Evolutionary conservation across 495 filamentous ascomycete species (phyloP).

Genomic region (Aspergillus funiculosus): DNA sequence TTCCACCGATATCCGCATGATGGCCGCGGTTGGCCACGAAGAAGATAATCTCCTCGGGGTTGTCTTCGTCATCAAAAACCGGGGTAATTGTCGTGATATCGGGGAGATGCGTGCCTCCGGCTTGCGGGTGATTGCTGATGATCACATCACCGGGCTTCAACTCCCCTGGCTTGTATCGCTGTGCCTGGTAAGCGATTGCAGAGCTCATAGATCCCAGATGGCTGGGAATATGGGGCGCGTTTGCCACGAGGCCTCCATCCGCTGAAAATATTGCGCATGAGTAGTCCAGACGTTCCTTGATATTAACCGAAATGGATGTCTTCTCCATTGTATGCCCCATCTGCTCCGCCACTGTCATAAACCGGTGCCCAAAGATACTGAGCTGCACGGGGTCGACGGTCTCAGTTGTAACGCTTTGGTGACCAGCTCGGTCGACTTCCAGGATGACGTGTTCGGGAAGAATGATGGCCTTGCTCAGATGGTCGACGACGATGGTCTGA

Average conservation of each 20-base stretch:
- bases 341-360: slow-evolving; percentile 94
- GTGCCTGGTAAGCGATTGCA: slow-evolving; percentile 75
- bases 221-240: slow-evolving; percentile 83
- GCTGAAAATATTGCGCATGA: slow-evolving; percentile 85
- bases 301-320: slow-evolving; percentile 87
- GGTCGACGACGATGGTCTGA: slow-evolving; percentile 87
- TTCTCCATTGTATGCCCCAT: slow-evolving; percentile 89
- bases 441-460: slow-evolving; percentile 67
- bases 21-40: slow-evolving; percentile 80
- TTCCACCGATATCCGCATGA: slow-evolving; percentile 86
- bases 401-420: slow-evolving; percentile 51
- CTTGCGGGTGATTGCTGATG: slow-evolving; percentile 90
- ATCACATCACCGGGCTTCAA: slow-evolving; percentile 87
- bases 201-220: slow-evolving; percentile 89
- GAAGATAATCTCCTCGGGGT: slow-evolving; percentile 66
- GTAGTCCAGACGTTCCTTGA: slow-evolving; percentile 88
- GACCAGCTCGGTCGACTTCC: slow-evolving; percentile 60
- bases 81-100: slow-evolving; percentile 88
- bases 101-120: slow-evolving; percentile 78
- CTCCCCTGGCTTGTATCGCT: slow-evolving; percentile 74
- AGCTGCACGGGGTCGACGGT: slow-evolving; percentile 70
- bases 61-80: slow-evolving; percentile 62
- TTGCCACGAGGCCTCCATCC: slow-evolving; percentile 75
- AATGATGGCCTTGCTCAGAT: slow-evolving; percentile 47
- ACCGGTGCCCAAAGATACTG: slow-evolving; percentile 83